These are phyloP conservation scores for Rhytidhysteron rufulum DNA, from an alignment of 2,329 filamentous ascomycete genomes.

Conservation along the genomic window DNA sequence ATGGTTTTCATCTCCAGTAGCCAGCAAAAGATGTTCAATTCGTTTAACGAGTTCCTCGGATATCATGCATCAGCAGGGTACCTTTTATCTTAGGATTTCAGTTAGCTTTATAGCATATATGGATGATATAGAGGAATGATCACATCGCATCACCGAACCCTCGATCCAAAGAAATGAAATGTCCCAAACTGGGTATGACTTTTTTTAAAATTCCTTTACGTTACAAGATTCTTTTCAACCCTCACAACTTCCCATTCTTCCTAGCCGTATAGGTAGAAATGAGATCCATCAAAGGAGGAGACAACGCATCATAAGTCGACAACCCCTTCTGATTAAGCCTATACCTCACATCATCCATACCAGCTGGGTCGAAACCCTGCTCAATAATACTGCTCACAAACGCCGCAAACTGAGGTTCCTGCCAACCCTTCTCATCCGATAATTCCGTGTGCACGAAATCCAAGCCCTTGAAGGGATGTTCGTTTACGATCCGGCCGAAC, in stretches of 20 bases:
- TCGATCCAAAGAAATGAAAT: too few species aligned
- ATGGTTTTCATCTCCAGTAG: too few species aligned
- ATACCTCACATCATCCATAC: conserved; percentile 53
- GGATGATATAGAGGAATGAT: too few species aligned
- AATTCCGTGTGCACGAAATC: conserved; percentile 67
- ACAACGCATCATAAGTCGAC: conserved; percentile 61
- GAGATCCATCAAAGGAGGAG: conserved; percentile 59
- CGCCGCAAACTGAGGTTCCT: conserved; percentile 67
- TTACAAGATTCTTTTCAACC: too few species aligned
- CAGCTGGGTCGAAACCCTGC: conserved; percentile 57
- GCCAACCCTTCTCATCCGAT: conserved; percentile 60
- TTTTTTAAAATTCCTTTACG: too few species aligned
- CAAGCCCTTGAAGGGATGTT: conserved; percentile 65
- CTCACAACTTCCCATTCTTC: conserved; percentile 33
- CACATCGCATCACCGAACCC: too few species aligned
- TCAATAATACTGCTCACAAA: conserved; percentile 67
- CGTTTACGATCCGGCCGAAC: conserved; percentile 61
- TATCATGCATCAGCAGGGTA: too few species aligned
- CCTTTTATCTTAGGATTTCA: too few species aligned
- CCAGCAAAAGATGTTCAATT: too few species aligned
- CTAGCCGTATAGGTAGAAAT: conserved; percentile 50
- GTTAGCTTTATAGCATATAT: too few species aligned
- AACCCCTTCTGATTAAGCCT: conserved; percentile 55
- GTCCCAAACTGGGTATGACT: too few species aligned
- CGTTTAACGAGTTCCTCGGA: too few species aligned